Conservation (phyloP, 2,329 filamentous ascomycete genomes). For the Atkinsonella hypoxylon region DNA sequence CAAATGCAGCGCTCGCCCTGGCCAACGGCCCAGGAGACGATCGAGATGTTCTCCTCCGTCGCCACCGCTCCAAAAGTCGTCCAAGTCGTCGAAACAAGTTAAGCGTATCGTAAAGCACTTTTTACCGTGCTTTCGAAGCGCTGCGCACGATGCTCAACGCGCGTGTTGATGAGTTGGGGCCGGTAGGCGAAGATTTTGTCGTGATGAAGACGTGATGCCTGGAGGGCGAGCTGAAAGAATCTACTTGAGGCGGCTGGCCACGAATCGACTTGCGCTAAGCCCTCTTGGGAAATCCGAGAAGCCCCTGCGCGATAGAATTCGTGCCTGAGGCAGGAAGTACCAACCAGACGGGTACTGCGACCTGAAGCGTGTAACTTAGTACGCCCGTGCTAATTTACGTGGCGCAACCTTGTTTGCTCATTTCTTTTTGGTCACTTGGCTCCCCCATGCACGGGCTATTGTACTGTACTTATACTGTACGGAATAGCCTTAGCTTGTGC, state of each 20-base stretch:
- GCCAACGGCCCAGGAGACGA: constrained; percentile 35
- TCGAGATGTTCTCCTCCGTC: constrained; percentile 32
- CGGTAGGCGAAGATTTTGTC: constrained; percentile 29
- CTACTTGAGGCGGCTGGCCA: constrained; percentile 29
- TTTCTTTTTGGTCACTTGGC: neutral
- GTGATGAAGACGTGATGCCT: constrained; percentile 28
- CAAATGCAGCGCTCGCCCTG: constrained; percentile 30
- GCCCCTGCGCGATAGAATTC: constrained; percentile 8
- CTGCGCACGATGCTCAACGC: constrained; percentile 38
- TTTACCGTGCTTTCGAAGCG: constrained; percentile 16
- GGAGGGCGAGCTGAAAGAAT: constrained; percentile 29
- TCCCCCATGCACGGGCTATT: neutral
- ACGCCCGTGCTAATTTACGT: neutral
- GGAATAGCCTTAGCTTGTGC: too few species aligned
- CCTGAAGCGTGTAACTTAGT: neutral
- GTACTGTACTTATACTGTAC: neutral
- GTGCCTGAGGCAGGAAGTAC: constrained; percentile 16
- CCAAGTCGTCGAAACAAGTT: constrained; percentile 24
- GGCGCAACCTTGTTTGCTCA: neutral
- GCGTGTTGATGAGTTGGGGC: constrained; percentile 34
- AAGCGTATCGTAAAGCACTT: constrained; percentile 20
- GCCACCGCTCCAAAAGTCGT: constrained; percentile 30
- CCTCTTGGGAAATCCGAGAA: constrained; percentile 11
- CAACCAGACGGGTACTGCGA: neutral
- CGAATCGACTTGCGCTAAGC: constrained; percentile 22